Evolutionary conservation across 805 yeast genomes (phyloP), one percentile per base, ranked within the genome.

Genomic region (Hanseniaspora singularis): DNA sequence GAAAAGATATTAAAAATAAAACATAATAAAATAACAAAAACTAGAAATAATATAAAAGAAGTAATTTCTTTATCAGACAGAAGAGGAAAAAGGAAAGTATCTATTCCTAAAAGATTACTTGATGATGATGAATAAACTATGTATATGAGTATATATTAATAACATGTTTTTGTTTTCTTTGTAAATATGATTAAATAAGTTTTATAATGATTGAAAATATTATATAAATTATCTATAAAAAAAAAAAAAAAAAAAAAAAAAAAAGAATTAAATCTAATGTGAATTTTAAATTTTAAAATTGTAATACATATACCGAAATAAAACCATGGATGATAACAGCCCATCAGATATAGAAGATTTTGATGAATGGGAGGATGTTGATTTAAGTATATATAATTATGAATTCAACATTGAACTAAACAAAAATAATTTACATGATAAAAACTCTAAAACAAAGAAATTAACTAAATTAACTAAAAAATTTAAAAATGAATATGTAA

Each of bases 351-450:
- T 12, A 3, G 47, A 48, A 8, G 43, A 33, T 14, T 34, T 37
- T 18, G 57, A 53, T 10, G 61, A 56, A 31, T 59, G 63, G 63
- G 62, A 58, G 48, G 62, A 58, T 12, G 54, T 58, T 2, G 51
- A 57, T 4, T 43, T 59, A 16, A 47, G 51, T 26, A 27, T 22
- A 3, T 23, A 30, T 7, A 33, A 37, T 9, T 20, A 34, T 27
- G 39, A 33, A 12, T 34, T 15, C 33, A 26, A 24, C 28, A 23
- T 38, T 30, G 36, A 32, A 18, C 34, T n/a, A n/a, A n/a, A n/a
- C n/a, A n/a, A n/a, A n/a, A n/a, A n/a, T n/a, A n/a, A n/a, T n/a
- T n/a, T n/a, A 12, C 50, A 19, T 1, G 8, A 40, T 12, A 16
- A 42, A 12, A 23, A 20, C 6, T 42, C 40, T 31, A 24, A 30